phyloP scores from a whole-genome alignment of 352 stramenopile genomes.

The Albugo laibachii region DNA sequence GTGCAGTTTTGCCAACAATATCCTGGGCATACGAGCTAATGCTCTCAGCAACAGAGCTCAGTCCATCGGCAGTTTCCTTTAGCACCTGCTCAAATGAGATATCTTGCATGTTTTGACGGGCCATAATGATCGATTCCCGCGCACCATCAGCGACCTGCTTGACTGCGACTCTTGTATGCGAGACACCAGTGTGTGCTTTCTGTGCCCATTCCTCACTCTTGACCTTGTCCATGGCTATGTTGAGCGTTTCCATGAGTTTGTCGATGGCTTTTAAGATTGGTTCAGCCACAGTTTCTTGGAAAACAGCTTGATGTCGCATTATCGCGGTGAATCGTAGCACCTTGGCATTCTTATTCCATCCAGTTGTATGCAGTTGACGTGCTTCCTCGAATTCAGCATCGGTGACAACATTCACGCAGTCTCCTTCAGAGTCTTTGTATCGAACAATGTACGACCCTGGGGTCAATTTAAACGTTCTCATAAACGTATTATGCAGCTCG shows the following conservation, averaged over 20 bases:
- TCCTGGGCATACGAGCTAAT: conserved; percentile 63
- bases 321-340: conserved; percentile 49
- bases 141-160: conserved; percentile 33
- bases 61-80: conserved; percentile 50
- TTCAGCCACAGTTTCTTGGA: conserved; percentile 60
- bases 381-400: conserved; percentile 44
- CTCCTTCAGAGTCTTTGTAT: conserved; percentile 57
- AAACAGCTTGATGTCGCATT: conserved; percentile 29
- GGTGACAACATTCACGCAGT: conserved; percentile 49
- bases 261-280: conserved; percentile 65
- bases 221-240: conserved; percentile 55
- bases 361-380: conserved; percentile 25
- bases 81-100: conserved; percentile 69
- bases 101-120: conserved; percentile 46
- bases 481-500: conserved; percentile 28
- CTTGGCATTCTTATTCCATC: conserved; percentile 8
- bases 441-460: conserved; percentile 37
- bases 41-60: conserved; percentile 52
- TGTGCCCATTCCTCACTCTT: conserved; percentile 63
- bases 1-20: conserved; percentile 11
- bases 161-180: conserved; percentile 37
- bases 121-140: conserved; percentile 20
- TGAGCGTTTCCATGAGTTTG: conserved; percentile 63
- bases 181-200: conserved; percentile 16
- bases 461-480: conserved; percentile 30